Base-by-base conservation (phyloP, 2,329 filamentous ascomycete species). In the Bipolaris victoriae region DNA sequence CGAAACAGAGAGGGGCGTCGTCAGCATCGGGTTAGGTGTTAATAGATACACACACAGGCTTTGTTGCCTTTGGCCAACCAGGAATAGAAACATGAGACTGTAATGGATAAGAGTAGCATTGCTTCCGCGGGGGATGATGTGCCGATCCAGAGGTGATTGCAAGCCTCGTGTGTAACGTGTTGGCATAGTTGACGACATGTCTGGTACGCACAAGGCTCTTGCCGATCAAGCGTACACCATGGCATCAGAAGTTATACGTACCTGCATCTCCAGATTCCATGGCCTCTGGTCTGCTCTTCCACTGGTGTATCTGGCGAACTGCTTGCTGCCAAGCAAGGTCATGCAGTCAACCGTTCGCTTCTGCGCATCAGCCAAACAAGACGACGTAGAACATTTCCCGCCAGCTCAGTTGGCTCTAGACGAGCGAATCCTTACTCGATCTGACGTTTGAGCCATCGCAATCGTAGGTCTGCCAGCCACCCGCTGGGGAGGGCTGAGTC, bases 331-430 rank as follows among this genome's bases (percentile, higher is more conserved):
- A 68, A 65, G 69, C 57, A 50, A 63, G 66, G 65, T 61, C 55
- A 68, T 64, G 67, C 67, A 66, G 31, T 39, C 54, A 67, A 49
- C 70, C 71, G 70, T 68, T 67, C 61, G 66, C 65, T 45, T 60
- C 59, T 70, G 66, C 60, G 69, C 55, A 61, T 59, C 63, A 60
- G 53, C 64, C 71, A 71, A 73, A 70, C 65, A 67, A 60, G 64
- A 60, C 55, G 59, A 66, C 55, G 60, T 55, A 59, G 57, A 50
- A 39, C 49, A 48, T 54, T 58, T 60, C 35, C 37, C 41, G 66
- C 69, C 71, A 73, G 58, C 69, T 67, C 69, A 71, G 57, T 58
- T 67, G 67, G 63, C 51, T 65, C 65, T 44, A 63, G 56, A 64
- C 57, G 49, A 69, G 64, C 70, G 29, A 72, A 68, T 64, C 66